Conservation (phyloP, 257 asterid species). For the Scutellaria baicalensis region DNA sequence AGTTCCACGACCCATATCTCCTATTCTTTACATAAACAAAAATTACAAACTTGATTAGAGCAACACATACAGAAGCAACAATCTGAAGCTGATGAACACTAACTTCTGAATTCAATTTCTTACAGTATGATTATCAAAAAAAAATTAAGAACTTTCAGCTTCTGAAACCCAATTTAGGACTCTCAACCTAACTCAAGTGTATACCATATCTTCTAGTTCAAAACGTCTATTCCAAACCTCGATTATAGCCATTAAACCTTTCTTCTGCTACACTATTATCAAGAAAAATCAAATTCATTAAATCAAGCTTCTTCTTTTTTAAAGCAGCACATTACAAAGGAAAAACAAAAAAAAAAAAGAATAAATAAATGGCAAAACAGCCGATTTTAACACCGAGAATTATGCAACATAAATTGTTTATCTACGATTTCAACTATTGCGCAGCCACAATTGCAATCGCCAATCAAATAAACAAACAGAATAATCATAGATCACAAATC, state of each 20-base stretch:
- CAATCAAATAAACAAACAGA: background rate
- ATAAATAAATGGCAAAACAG: background rate
- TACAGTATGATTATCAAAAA: background rate
- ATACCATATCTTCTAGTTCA: background rate
- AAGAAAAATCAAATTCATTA: background rate
- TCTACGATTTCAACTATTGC: background rate
- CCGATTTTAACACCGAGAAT: conserved; percentile 4
- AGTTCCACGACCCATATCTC: conserved; percentile 55
- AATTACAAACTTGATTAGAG: background rate
- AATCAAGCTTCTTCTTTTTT: background rate
- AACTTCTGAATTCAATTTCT: background rate
- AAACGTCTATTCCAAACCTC: background rate
- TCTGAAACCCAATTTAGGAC: background rate
- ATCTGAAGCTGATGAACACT: background rate
- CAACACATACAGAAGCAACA: background rate
- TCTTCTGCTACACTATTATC: background rate
- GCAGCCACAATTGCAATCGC: conserved; percentile 4
- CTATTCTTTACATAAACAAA: background rate
- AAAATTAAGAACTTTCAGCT: background rate
- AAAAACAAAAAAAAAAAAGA: no score
- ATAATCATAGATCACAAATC: conserved; percentile 8
- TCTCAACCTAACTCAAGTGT: background rate
- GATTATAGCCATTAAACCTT: background rate
- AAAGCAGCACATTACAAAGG: background rate
- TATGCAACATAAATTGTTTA: background rate